Evolutionary conservation across 176 grass and related monocot species (phyloP), one percentile per base, ranked within the genome.

Genomic region (Alopecurus myosuroides): DNA sequence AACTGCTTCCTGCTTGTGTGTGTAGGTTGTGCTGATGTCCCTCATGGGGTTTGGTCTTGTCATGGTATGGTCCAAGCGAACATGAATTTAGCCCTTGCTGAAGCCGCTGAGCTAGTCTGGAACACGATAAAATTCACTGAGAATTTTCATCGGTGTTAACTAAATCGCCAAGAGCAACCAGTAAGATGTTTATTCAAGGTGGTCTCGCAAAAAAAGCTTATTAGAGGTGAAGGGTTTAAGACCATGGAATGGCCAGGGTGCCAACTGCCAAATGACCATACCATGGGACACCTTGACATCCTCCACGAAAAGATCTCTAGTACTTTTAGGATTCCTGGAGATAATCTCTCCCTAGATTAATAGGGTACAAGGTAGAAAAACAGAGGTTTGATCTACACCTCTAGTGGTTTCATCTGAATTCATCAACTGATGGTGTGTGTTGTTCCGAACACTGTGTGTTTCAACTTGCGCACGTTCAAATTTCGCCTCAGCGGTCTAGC

Each of bases 11-110:
- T 82, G 11, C 41, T 22, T 62, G 4, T 20, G 3, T 53, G 57
- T 87, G 91, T 84, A 98, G 96, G 96, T 98, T 89, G 96, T 98
- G 67, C 73, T 98, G 81, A 98, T 98, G 96, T 98, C 96, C 84
- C 79, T 98, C 14, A 95, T 95, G 89, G 96, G 93, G 37, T 98
- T 98, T 78, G 85, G 77, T 68, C 96, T 98, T 61, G 96, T 98
- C 31, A 94, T 98, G 96, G 30, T 98, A 58, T 98, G 96, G 96
- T 95, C 96, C 78, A 95, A 87, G 81, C 85, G 39, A 70, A 92
- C 81, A 58, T 3, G n/a, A 82, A 78, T 35, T 50, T 3, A 83
- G 81, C 25, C 20, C 5, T 25, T 52, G 14, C 48, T n/a, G 26
- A 52, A 72, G 6, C 17, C 34, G 55, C 22, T 20, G 7, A 50